Evolutionary conservation across 148 eudicot genomes (phyloP), one percentile per base, ranked within the genome.

Genomic region (Rhododendron molle): DNA sequence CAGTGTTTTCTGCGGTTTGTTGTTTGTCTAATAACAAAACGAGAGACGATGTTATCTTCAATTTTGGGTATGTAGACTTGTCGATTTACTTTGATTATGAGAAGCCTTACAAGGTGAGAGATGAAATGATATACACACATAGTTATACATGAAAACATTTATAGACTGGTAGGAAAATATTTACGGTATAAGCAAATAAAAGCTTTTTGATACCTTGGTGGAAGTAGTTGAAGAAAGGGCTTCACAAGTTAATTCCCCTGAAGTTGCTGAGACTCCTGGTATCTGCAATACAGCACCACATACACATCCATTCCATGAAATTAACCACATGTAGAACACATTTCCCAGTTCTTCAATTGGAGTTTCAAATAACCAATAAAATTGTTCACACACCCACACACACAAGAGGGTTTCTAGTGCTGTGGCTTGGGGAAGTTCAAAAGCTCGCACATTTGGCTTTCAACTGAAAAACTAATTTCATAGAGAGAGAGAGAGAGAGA

Each of bases 171-270:
- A 36, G 13, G 58, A 4, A 16, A 3, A 20, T 40, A 40, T 40
- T 40, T 6, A 36, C 38, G 5, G 38, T 14, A 28, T 54, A 6
- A 73, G 43, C 30, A 2, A 36, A 74, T 38, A 16, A 34, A 38
- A 16, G 38, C 26, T 36, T 18, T 7, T 54, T 32, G 78, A 56
- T 87, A 92, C 94, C 94, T 90, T 92, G 60, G 89, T 44, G 18
- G 85, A 21, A 69, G 85, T 62, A 40, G 54, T 81, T 49, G 91
- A 82, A 52, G 90, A 60, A 76, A 76, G 83, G 34, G 91, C 54
- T 21, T 85, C 82, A 67, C 38, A 84, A 30, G 81, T 89, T 36
- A 11, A 16, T 65, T 67, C 76, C 20, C 85, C 88, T 32, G 36
- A 86, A 32, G 76, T 78, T 40, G 86, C 90, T 67, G 88, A 81